phyloP scores from a whole-genome alignment of 257 asterid species.

The Cinchona pubescens region DNA sequence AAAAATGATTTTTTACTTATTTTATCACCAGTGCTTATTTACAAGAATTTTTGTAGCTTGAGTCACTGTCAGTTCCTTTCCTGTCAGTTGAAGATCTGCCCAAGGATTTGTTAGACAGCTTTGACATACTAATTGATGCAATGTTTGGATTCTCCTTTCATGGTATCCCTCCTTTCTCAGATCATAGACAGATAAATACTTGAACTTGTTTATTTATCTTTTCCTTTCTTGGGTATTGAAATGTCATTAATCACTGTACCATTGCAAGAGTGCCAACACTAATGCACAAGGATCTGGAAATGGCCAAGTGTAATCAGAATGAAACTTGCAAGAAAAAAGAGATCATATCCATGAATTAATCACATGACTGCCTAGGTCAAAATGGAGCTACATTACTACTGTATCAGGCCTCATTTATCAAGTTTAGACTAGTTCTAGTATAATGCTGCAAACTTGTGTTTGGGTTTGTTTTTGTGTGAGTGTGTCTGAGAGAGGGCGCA shows the following conservation, averaged over 20 bases:
- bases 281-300: background rate
- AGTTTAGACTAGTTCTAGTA: too few relatives aligned
- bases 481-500: background rate
- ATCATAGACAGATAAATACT: background rate
- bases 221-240: slow-evolving; percentile 6
- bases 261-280: background rate
- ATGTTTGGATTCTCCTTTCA: slow-evolving; percentile 93
- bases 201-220: slow-evolving; percentile 7
- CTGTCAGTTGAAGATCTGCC: slow-evolving; percentile 75
- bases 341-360: background rate
- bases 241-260: background rate
- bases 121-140: slow-evolving; percentile 79
- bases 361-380: background rate
- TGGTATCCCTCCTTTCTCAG: slow-evolving; percentile 38
- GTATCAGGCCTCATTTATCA: background rate
- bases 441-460: background rate
- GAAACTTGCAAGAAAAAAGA: background rate
- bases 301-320: background rate
- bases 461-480: background rate
- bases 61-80: slow-evolving; percentile 79
- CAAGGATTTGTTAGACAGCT: slow-evolving; percentile 60
- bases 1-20: slow-evolving; percentile 1
- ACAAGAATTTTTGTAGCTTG: slow-evolving; percentile 58
- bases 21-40: slow-evolving; percentile 31
- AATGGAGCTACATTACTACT: background rate